Evolutionary conservation across 345 rosid genomes (phyloP), one percentile per base, ranked within the genome.

Genomic region (Capsella bursapastoris): DNA sequence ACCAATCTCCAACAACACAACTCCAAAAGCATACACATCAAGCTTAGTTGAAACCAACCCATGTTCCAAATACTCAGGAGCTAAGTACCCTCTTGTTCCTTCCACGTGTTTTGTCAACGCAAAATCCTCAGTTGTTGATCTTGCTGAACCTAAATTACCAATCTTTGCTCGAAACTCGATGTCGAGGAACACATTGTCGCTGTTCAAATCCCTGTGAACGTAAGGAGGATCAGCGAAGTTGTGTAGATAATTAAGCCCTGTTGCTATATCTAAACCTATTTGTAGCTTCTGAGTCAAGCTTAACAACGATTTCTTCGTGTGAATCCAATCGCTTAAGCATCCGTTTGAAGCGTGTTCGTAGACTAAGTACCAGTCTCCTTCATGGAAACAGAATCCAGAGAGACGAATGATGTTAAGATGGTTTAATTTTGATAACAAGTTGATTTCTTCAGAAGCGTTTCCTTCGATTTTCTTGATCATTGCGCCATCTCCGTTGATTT

Each of bases 11-110:
- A 84, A 71, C 75, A 86, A 48, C 27, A 93, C 80, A 73, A 90
- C 83, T 27, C 98, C 98, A 64, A 87, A 93, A 14, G 97, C 90
- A 69, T 85, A 93, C 34, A 90, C 88, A 70, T 93, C 96, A n/a
- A 90, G 81, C 80, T 87, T 93, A 55, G 92, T 80, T 14, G 92
- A 86, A 28, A 90, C 82, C 3, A 93, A 41, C 41, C 96, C 96
- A 49, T 86, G 84, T 78, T 90, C 92, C 79, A 93, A 43, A 74
- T 93, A 93, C 79, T 93, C 97, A 0, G 97, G 96, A 69, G 97
- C 90, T 87, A 93, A 83, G 66, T 87, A 90, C 14, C 97, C 97
- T 79, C 75, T 86, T 5, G 89, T 93, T 69, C 97, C 98, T 63
- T 90, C 86, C 29, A 93, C 88, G 73, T 90, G 98, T 58, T 78